Evolutionary conservation across 139 green algal species (phyloP).

Genomic region (Edaphochlamys debaryana): DNA sequence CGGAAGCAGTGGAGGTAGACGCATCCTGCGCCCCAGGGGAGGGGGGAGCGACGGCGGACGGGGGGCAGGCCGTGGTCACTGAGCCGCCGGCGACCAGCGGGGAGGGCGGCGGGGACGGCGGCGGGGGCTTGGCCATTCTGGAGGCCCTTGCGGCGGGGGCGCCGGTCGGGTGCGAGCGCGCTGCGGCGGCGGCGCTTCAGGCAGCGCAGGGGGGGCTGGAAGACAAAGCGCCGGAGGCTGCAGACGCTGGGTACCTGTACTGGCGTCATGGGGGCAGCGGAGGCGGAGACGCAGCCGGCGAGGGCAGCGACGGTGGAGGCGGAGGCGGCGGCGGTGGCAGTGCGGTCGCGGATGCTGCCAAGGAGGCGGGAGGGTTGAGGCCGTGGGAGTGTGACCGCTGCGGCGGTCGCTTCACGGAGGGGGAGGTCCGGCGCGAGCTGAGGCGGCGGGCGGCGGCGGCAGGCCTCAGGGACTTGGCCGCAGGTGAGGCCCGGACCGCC

Average conservation of each 20-base stretch:
- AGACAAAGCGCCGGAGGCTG: background rate
- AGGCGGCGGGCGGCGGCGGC: background rate
- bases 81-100: background rate
- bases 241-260: background rate
- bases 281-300: too few relatives aligned
- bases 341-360: background rate
- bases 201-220: background rate
- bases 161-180: background rate
- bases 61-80: background rate
- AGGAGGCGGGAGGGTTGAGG: background rate
- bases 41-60: too few relatives aligned
- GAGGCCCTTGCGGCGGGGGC: too few relatives aligned
- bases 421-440: background rate
- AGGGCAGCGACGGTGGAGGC: background rate
- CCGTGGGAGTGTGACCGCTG: constrained; percentile 23
- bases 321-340: background rate
- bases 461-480: background rate
- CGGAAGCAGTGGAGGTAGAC: too few relatives aligned
- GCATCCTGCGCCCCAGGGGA: too few relatives aligned
- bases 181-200: background rate
- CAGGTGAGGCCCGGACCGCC: background rate
- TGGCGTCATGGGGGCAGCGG: too few relatives aligned
- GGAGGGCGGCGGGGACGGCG: background rate
- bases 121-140: background rate
- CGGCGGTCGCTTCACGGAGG: background rate